Evolutionary conservation across 495 filamentous ascomycete genomes (phyloP), one percentile per base, ranked within the genome.

Genomic region (Hypoxylon lienhwacheense): DNA sequence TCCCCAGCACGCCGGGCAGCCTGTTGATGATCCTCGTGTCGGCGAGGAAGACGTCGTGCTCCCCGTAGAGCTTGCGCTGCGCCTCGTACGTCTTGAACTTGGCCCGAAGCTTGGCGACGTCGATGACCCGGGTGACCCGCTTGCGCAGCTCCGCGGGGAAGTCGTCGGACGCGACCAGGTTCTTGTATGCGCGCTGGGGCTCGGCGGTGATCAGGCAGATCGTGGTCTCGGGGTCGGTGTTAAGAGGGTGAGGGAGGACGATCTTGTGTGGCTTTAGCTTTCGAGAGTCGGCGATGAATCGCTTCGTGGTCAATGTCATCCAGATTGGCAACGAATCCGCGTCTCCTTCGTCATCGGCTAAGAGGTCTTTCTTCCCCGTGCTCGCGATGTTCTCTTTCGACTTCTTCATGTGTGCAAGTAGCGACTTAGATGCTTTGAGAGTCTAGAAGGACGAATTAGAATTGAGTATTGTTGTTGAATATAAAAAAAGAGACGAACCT

Each of bases 181-280:
- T 89, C 77, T 97, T 97, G 76, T 91, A 91, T 14, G 77, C 73
- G 42, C 92, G 85, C 76, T 96, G 90, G 8, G 93, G 93, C 65
- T 96, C 73, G 34, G 76, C 76, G 25, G 71, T 73, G 53, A 75
- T 65, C 8, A 67, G 20, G 16, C 64, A 67, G 17, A 67, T 67
- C 17, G 41, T 39, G 7, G 53, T 56, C 24, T 67, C 61, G 15
- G 61, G 14, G 26, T 65, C 61, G 47, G 61, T 65, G 72, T 87
- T 85, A 25, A 93, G 79, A 3, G 88, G 76, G 67, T 93, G 82
- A 8, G 90, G 88, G 5, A 86, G 70, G 2, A 72, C 40, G 53
- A 79, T 77, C 53, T 75, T 77, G 53, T 56, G 48, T 17, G 93
- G 92, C 75, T 95, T 95, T 44, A 97, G 77, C 32, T 80, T 81